Conservation (phyloP, 176 grass and related monocot genomes). For the Alloteropsis semialata region DNA sequence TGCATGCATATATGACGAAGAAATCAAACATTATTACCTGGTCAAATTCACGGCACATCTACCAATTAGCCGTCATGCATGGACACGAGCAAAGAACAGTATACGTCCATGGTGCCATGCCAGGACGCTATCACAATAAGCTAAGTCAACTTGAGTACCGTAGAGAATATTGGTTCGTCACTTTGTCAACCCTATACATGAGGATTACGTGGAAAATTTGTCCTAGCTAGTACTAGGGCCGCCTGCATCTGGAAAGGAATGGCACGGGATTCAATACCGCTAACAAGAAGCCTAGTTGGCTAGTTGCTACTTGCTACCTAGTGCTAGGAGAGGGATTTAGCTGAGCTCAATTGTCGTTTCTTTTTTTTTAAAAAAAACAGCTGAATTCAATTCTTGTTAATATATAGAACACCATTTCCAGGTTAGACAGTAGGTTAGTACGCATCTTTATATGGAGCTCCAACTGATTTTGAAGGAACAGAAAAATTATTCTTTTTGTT, state of each 20-base stretch:
- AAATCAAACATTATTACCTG: not conserved
- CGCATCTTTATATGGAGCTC: too few species aligned
- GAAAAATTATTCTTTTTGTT: too few species aligned
- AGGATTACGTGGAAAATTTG: not conserved
- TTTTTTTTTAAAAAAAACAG: too few species aligned
- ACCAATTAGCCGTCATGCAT: not conserved
- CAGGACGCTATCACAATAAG: not conserved
- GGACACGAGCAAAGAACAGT: not conserved
- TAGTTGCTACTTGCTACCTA: not conserved
- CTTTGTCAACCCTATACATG: slow-evolving; percentile 3
- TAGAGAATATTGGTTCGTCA: slow-evolving; percentile 16
- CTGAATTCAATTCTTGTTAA: too few species aligned
- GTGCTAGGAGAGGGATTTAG: not conserved
- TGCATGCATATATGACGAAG: not conserved
- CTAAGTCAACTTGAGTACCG: not conserved
- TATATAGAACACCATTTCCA: too few species aligned
- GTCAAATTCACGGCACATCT: not conserved
- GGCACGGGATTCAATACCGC: slow-evolving; percentile 10
- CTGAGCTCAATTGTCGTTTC: too few species aligned
- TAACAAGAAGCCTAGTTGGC: not conserved
- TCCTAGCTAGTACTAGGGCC: not conserved
- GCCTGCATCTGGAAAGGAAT: slow-evolving; percentile 6
- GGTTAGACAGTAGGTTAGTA: too few species aligned
- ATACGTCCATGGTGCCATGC: not conserved
- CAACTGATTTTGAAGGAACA: too few species aligned